Evolutionary conservation across 345 rosid genomes (phyloP).

Genomic region (Eucalyptus tenuipes): DNA sequence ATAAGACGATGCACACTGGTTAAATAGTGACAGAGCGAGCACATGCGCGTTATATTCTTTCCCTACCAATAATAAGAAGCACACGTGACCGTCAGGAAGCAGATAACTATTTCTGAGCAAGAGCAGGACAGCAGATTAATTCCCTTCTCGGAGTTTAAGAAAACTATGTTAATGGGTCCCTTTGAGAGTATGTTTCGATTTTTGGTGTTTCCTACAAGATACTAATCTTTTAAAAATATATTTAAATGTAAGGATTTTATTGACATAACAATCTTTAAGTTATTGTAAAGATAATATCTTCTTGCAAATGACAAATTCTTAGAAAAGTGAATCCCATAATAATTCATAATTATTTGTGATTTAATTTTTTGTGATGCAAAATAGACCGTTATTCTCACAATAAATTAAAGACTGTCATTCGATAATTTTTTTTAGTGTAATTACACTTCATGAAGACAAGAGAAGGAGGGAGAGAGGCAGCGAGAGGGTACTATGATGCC

Average conservation of each 20-base stretch:
- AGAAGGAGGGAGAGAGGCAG: not conserved
- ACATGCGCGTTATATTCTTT: not conserved
- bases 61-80: not conserved
- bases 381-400: rapidly evolving
- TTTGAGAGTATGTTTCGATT: not conserved
- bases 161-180: not conserved
- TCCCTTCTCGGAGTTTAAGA: not conserved
- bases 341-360: too few species aligned
- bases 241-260: too few species aligned
- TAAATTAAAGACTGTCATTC: rapidly evolving
- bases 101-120: not conserved
- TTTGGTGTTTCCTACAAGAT: not conserved
- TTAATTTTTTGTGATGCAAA: rapidly evolving
- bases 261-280: rapidly evolving
- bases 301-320: rapidly evolving
- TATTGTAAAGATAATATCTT: rapidly evolving
- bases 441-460: not conserved
- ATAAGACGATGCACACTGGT: too few species aligned
- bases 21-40: too few species aligned
- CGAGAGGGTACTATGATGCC: not conserved
- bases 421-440: too few species aligned
- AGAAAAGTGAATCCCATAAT: rapidly evolving
- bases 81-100: not conserved
- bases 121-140: not conserved
- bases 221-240: not conserved